Percentiles rank a stretch among this genome's conserved stretches.
Conservation (phyloP, 331 rosid species). For the Cucumis variabilis region DNA sequence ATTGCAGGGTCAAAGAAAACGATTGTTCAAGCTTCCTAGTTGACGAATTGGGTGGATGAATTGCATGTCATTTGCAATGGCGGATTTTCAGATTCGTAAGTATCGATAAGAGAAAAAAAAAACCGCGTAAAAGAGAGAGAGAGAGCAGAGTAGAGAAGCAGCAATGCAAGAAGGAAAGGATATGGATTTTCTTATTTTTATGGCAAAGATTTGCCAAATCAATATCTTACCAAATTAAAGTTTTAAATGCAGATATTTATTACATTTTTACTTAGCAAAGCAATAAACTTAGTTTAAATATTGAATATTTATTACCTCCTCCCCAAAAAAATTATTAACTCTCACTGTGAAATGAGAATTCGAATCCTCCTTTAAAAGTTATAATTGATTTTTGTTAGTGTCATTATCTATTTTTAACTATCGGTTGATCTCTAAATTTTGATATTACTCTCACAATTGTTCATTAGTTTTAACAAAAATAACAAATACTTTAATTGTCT, state of each 20-base stretch:
- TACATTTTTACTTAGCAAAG: neutral
- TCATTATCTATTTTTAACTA: too few species aligned
- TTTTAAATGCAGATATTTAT: neutral
- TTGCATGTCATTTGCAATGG: slow-evolving; percentile 2
- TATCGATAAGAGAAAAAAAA: neutral
- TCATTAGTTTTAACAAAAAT: too few species aligned
- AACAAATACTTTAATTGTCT: too few species aligned
- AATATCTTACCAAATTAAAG: neutral
- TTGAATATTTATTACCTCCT: too few species aligned
- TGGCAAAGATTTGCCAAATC: neutral
- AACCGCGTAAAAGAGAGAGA: neutral
- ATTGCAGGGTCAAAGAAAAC: neutral
- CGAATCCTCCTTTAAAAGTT: too few species aligned
- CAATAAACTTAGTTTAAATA: neutral
- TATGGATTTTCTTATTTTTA: neutral
- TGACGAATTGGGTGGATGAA: neutral
- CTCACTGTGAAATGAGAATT: too few species aligned
- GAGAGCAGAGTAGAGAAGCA: slow-evolving; percentile 5
- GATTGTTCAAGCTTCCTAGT: neutral
- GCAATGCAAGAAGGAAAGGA: neutral
- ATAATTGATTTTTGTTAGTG: too few species aligned
- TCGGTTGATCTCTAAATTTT: too few species aligned
- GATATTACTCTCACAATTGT: too few species aligned
- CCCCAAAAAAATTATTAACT: too few species aligned
- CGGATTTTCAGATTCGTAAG: slow-evolving; percentile 1